phyloP scores from a whole-genome alignment of 306 rosid genomes.

The Prosopis cineraria region DNA sequence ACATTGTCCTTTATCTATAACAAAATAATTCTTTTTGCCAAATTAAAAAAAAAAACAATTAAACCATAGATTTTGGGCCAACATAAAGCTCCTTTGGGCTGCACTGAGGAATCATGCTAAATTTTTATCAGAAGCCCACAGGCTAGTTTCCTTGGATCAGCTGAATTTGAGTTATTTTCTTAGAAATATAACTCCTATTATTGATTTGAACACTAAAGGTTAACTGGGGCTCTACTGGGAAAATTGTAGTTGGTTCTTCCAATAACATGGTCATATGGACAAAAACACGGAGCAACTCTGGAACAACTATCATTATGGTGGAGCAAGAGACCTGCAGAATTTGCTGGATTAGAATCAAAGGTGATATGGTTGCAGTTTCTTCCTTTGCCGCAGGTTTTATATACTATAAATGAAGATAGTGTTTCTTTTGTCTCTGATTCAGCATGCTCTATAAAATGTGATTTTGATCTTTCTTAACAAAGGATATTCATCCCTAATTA shows the following conservation, averaged over 20 bases:
- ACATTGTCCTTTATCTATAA: not conserved
- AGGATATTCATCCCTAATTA: not conserved
- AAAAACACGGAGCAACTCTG: slow-evolving; percentile 73
- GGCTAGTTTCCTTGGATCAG: slow-evolving; percentile 28
- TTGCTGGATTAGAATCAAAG: slow-evolving; percentile 79
- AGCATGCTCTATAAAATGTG: not conserved
- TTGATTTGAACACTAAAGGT: slow-evolving; percentile 14
- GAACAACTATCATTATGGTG: slow-evolving; percentile 85
- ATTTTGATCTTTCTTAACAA: not conserved
- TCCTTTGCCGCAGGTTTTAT: slow-evolving; percentile 14
- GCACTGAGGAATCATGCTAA: not conserved
- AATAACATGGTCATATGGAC: slow-evolving; percentile 80
- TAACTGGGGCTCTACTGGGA: slow-evolving; percentile 31
- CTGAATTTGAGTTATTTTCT: slow-evolving; percentile 18
- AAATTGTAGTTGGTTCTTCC: slow-evolving; percentile 79
- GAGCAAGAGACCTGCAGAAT: slow-evolving; percentile 86
- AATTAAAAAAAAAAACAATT: not conserved
- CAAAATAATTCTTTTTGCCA: not conserved
- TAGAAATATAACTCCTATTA: not conserved
- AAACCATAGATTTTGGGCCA: not conserved
- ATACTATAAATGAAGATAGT: not conserved
- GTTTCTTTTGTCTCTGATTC: slow-evolving; percentile 17
- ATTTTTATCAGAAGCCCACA: slow-evolving; percentile 22
- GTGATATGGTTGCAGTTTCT: slow-evolving; percentile 41
- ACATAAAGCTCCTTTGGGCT: slow-evolving; percentile 4